Evolutionary conservation across 257 asterid genomes (phyloP), one percentile per base, ranked within the genome.

Genomic region (Thymus mandschuricus): DNA sequence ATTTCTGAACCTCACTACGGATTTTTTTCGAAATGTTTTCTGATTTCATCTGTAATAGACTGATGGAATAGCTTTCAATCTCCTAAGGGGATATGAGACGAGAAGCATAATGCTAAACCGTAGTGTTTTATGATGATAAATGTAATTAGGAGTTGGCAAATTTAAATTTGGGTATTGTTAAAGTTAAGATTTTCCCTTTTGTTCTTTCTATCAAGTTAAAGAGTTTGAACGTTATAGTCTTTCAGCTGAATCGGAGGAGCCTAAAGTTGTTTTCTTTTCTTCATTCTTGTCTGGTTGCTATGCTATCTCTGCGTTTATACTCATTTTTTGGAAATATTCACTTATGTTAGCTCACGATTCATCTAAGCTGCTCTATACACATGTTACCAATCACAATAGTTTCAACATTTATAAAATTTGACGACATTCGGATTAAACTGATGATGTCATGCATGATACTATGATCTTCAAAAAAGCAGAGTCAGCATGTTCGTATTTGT

Each of bases 401-500:
- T 27, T 55, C 3, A 7, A 52, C 10, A 13, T 28, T 43, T 43
- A 29, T 38, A 38, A 41, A 51, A 3, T 51, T 71, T 29, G 59
- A 8, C 7, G 21, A 3, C 61, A 63, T 72, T 54, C 28, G 10
- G 8, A 43, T 48, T 4, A 31, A 21, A 21, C 21, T 62, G 0
- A 45, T 33, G 55, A 12, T 34, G 43, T 1, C 55, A 5, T 49
- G 62, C 54, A 60, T 49, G 57, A 59, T 50, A 67, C 50, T 2
- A 55, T 61, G 33, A 35, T 51, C 59, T 46, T 50, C 41, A 55
- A 21, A 21, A 21, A 21, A 68, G 79, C 52, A 15, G 45, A 59
- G 6, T 38, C 41, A 4, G 41, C 41, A 38, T 38, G 41, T 38
- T 38, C 6, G 38, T 3, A 1, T 34, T 34, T 64, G 11, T 64